Percentiles rank a stretch among this genome's conserved stretches.
Conservation (phyloP, 2,329 filamentous ascomycete genomes). For the Hypoxylon sp. region DNA sequence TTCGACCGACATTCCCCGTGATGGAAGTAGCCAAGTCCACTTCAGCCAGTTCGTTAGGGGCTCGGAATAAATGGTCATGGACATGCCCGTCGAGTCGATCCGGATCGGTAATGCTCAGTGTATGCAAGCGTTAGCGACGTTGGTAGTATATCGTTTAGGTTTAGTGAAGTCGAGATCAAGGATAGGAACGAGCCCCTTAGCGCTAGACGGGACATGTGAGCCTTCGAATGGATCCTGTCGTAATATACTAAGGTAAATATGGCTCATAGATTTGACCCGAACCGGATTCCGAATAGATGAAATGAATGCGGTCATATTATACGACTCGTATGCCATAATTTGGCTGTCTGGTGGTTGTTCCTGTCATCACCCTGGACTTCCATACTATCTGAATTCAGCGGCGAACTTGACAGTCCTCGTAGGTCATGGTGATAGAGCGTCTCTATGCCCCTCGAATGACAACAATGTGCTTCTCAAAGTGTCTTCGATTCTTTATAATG, state of each 20-base stretch:
- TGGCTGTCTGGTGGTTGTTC: neutral
- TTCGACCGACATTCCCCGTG: neutral
- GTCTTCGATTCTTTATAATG: neutral
- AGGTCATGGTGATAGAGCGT: neutral
- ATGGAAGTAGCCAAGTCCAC: neutral
- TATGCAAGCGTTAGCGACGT: neutral
- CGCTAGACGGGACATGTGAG: neutral
- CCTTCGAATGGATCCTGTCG: neutral
- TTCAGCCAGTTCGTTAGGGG: neutral
- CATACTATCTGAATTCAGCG: neutral
- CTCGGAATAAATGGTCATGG: neutral
- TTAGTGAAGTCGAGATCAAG: neutral
- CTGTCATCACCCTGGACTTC: neutral
- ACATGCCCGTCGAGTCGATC: neutral
- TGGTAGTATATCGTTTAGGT: neutral
- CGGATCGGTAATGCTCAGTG: neutral
- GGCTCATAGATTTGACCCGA: neutral
- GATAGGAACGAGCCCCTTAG: neutral
- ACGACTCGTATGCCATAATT: neutral
- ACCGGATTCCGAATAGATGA: neutral
- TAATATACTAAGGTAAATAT: neutral
- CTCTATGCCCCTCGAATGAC: neutral
- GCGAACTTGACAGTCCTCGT: neutral
- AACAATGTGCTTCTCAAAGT: neutral
- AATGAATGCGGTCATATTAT: too few relatives aligned